Base-by-base conservation (phyloP, 2,329 filamentous ascomycete species). In the Ceratocystis albifundus region DNA sequence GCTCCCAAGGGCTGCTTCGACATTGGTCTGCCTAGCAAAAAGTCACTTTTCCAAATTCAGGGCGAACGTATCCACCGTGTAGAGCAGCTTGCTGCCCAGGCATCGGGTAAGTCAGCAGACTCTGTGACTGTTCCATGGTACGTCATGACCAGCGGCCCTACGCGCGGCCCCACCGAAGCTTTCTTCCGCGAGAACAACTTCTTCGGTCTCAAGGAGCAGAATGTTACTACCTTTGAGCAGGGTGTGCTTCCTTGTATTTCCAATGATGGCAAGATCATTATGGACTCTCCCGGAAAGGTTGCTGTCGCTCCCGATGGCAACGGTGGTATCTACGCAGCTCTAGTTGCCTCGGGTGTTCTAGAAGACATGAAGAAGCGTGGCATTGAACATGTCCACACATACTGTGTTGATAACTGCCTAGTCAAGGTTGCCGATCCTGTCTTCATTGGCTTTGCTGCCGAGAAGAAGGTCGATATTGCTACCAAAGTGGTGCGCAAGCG, bases 401-500 rank as follows among this genome's bases (percentile, higher is more conserved):
- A 97, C 82, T 96, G 94, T 74, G 94, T 99, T 59, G 94, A 99
- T 80, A 99, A 99, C 81, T 97, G 93, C 79, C 84, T 99, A n/a
- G 93, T 96, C 75, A 93, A 90, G 78, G 93, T 99, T n/a, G 93
- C 93, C 32, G 94, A 99, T 74, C 94, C 94, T 15, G 84, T 90
- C 71, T 97, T 99, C 79, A 87, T 97, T 72, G 94, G 94, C 71
- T 97, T 97, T 78, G 84, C 91, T 3, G 91, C 93, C 53, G 84
- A 87, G 64, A 89, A 93, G 76, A 79, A 90, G 68, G 93, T 96
- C 71, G 91, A 96, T 77, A 95, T 99, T 73, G 93, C 93, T 41
- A 99, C 94, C 71, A 99, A 99, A 82, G 94, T 96, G n/a, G 94
- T 99, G 69, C 90, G 94, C 72, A 99, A 99, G 85, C 91, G 94